These are phyloP conservation scores for Phlegmacium glaucopus DNA, from an alignment of 768 basidiomycete species.

Conservation along the genomic window DNA sequence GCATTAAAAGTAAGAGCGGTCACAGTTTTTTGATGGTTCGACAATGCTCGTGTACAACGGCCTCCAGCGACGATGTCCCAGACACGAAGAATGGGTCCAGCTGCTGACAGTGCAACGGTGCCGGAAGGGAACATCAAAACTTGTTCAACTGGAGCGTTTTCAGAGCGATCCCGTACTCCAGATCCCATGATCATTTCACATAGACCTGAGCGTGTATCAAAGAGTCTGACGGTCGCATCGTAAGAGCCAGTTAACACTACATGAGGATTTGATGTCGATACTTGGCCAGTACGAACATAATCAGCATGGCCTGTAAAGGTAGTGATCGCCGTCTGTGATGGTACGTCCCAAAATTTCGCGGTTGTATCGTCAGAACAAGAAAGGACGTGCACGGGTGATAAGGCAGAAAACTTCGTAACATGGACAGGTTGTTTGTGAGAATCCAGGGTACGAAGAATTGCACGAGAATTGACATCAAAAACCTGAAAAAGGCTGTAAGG, in stretches of 20 bases:
- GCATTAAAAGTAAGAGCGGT: conserved; percentile 84
- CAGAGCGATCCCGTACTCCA: conserved; percentile 25
- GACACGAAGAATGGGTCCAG: conserved; percentile 88
- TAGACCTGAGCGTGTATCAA: conserved; percentile 79
- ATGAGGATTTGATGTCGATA: conserved; percentile 79
- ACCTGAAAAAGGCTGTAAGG: conserved; percentile 43
- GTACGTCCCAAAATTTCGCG: conserved; percentile 92
- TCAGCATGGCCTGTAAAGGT: conserved; percentile 89
- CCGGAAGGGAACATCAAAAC: conserved; percentile 92
- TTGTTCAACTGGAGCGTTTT: conserved; percentile 78
- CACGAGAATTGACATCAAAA: conserved; percentile 91
- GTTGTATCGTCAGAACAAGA: conserved; percentile 98
- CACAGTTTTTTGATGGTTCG: conserved; percentile 98
- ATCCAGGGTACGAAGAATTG: conserved; percentile 89
- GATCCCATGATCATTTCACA: conserved; percentile 82
- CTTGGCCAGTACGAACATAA: conserved; percentile 92
- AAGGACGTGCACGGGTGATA: conserved; percentile 78
- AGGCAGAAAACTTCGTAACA: conserved; percentile 86
- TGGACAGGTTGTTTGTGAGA: conserved; percentile 97
- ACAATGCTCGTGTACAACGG: conserved; percentile 84
- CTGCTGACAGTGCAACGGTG: conserved; percentile 78
- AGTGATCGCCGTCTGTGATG: conserved; percentile 74
- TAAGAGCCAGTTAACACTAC: conserved; percentile 92
- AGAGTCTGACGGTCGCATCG: conserved; percentile 86
- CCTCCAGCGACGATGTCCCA: conserved; percentile 96